phyloP scores from a whole-genome alignment of 306 rosid species.

The Clitoria ternatea region DNA sequence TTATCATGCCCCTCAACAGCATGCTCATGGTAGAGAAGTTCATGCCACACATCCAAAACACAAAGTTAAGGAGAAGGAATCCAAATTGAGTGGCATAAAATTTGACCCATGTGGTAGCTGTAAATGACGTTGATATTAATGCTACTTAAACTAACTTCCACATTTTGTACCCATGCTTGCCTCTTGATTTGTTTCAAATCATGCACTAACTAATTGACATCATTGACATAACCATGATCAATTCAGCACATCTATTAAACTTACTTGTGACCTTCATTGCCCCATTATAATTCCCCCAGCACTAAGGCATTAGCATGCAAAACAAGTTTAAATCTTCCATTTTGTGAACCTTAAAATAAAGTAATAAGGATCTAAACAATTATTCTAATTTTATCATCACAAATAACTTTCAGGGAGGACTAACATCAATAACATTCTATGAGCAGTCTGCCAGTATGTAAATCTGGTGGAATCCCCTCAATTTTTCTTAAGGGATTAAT shows the following conservation, averaged over 20 bases:
- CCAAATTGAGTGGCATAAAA: slow-evolving; percentile 56
- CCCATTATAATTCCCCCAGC: background rate
- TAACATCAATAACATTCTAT: slow-evolving; percentile 3
- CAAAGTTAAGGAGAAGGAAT: background rate
- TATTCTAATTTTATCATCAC: slow-evolving; percentile 3
- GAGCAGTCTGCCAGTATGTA: background rate
- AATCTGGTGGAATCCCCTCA: slow-evolving; percentile 14
- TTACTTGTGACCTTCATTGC: background rate
- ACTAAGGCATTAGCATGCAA: slow-evolving; percentile 1
- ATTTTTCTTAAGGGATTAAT: slow-evolving; percentile 13
- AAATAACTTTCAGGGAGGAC: background rate
- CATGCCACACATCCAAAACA: background rate
- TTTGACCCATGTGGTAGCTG: slow-evolving; percentile 64
- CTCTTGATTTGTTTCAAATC: no score
- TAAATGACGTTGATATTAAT: background rate
- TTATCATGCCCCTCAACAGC: slow-evolving; percentile 2
- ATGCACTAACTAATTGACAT: background rate
- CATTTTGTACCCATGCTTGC: no score
- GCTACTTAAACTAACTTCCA: no score
- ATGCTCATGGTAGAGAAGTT: background rate
- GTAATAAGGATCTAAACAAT: slow-evolving; percentile 12
- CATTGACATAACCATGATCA: background rate
- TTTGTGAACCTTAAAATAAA: background rate
- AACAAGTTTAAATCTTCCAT: background rate
- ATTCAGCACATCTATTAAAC: background rate